Percentiles rank a stretch among this genome's conserved stretches.
phyloP scores from a whole-genome alignment of 1,284 basidiomycete genomes.

The Marasmius fiardii region DNA sequence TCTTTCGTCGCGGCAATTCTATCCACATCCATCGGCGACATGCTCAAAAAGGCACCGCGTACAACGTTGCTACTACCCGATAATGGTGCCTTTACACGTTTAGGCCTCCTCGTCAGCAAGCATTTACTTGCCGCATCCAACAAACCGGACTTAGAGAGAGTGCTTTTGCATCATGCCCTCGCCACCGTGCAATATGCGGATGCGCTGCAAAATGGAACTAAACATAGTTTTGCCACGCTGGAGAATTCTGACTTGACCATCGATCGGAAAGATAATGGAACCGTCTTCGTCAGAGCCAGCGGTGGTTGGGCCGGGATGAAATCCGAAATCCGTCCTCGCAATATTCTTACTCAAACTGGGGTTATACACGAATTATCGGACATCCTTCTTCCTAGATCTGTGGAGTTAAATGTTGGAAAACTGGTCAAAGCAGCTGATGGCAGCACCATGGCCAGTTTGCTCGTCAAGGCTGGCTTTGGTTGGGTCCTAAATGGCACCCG shows the following conservation, averaged over 20 bases:
- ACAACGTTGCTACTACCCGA: slow-evolving; percentile 87
- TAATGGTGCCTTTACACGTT: slow-evolving; percentile 83
- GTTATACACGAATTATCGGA: slow-evolving; percentile 90
- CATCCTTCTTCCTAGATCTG: slow-evolving; percentile 85
- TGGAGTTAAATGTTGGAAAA: slow-evolving; percentile 86
- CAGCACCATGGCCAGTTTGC: slow-evolving; percentile 83
- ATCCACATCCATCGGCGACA: slow-evolving; percentile 76
- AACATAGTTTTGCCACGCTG: slow-evolving; percentile 67
- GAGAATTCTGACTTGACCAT: slow-evolving; percentile 74
- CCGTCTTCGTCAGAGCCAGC: slow-evolving; percentile 54
- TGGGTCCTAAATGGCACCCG: slow-evolving; percentile 88
- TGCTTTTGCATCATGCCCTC: slow-evolving; percentile 86
- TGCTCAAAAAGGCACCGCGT: slow-evolving; percentile 63
- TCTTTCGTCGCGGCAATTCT: slow-evolving; percentile 89
- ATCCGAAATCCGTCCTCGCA: slow-evolving; percentile 48
- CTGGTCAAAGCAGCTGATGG: slow-evolving; percentile 86
- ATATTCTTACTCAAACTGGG: slow-evolving; percentile 85
- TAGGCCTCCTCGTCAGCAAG: slow-evolving; percentile 83
- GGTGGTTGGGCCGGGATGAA: slow-evolving; percentile 76
- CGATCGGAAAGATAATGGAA: slow-evolving; percentile 46
- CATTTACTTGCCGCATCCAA: slow-evolving; percentile 79
- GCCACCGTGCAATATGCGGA: slow-evolving; percentile 74
- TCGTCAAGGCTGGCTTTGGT: slow-evolving; percentile 80
- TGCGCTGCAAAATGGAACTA: slow-evolving; percentile 58
- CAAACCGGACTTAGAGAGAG: slow-evolving; percentile 75